A percentile compares a stretch with the other conserved stretches of the same genome.
Evolutionary conservation across 352 stramenopile species (phyloP).

Genomic region (Halophytophthora polymorphica): DNA sequence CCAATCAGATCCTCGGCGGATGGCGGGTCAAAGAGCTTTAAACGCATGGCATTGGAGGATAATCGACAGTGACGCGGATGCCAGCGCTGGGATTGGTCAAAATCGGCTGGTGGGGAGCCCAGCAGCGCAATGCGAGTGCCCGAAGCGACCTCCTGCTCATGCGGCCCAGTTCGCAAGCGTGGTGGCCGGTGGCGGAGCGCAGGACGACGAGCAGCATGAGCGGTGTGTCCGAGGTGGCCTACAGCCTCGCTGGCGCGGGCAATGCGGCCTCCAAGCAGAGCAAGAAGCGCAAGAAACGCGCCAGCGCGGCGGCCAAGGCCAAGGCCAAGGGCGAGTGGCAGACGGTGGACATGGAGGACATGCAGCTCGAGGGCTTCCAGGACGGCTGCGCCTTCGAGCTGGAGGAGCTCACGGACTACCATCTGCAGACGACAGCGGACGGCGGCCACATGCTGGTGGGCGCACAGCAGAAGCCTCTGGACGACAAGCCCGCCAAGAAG

Average conservation of each 20-base stretch:
- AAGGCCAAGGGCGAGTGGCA: slow-evolving; percentile 40
- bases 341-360: slow-evolving; percentile 69
- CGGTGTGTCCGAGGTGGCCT: slow-evolving; percentile 32
- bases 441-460: slow-evolving; percentile 56
- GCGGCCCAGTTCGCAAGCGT: background rate
- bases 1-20: slow-evolving; percentile 1
- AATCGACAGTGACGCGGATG: slow-evolving; percentile 26
- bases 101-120: slow-evolving; percentile 28
- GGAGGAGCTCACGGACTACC: slow-evolving; percentile 84
- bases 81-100: slow-evolving; percentile 16
- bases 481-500: slow-evolving; percentile 37
- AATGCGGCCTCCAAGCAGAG: slow-evolving; percentile 18
- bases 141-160: no score
- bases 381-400: slow-evolving; percentile 82
- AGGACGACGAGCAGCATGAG: slow-evolving; percentile 21
- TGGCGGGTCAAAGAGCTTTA: background rate
- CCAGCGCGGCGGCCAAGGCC: slow-evolving; percentile 1
- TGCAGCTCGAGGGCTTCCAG: slow-evolving; percentile 80
- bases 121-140: slow-evolving; percentile 10
- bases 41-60: slow-evolving; percentile 15
- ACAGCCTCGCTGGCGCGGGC: slow-evolving; percentile 23
- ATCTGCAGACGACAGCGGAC: slow-evolving; percentile 46
- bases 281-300: slow-evolving; percentile 72
- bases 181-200: background rate
- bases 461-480: slow-evolving; percentile 9